Base-by-base conservation (phyloP, 257 asterid species). In the Striga asiatica region DNA sequence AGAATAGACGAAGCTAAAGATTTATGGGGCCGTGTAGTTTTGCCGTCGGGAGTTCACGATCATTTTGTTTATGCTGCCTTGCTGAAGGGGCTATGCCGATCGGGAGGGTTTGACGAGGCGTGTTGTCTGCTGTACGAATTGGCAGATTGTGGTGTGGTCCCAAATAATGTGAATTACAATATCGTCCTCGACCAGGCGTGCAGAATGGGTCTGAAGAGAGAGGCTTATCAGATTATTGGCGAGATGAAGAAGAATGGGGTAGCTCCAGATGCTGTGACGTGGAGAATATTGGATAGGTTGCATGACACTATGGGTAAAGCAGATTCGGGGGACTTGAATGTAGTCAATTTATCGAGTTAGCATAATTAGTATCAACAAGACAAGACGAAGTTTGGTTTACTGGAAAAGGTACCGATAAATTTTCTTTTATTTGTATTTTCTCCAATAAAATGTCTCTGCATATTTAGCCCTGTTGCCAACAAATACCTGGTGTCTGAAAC, bases 171-270 rank as follows among this genome's bases (percentile, higher is more conserved):
- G 12, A 80, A 83, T 70, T 91, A 83, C 63, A 86, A 87, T 72
- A 84, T 91, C 41, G 83, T 84, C 4, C 77, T 91, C 28, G 79
- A 74, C 61, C 50, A 45, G 58, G 94, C 92, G 56, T 81, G 85
- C 71, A 71, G 54, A 67, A 56, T 76, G 47, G 94, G 94, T 19
- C 67, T 81, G 71, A 91, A 80, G 81, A 80, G 63, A 50, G 96
- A 81, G 59, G 95, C 92, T 58, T 84, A 87, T 71, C 85, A 70
- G 83, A 78, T 91, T 32, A 27, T 80, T 23, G 76, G 87, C 25
- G 95, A 91, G 63, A 87, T 91, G 98, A 91, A 72, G 66, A 80
- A 76, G 62, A 83, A 84, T 69, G 94, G 83, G 20, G 52, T 87
- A 6, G 27, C 29, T 59, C 95, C 95, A 4, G 95, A 91, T 78